Base-by-base conservation (phyloP, 23 red algal genomes). In the Gracilaria domingensis region DNA sequence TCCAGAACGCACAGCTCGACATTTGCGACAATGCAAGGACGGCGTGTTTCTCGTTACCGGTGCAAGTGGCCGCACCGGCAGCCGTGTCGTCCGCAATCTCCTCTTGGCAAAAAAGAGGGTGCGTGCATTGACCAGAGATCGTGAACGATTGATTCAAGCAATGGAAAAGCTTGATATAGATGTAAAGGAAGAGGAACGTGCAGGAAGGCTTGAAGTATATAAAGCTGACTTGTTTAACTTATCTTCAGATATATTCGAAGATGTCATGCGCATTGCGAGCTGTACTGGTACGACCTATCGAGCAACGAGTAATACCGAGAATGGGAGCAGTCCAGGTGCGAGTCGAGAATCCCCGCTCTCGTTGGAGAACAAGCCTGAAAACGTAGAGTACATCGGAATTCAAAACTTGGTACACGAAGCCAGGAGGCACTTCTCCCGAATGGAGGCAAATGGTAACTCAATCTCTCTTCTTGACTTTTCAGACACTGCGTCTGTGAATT, bases 381-480 rank as follows among this genome's bases (percentile, higher is more conserved):
- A 95, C 32, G 97, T 99, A 14, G 97, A 99, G 65, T 96, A 88
- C 69, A 60, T 84, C 34, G 97, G 97, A 23, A 81, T 99, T 25
- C 75, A 66, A 4, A 26, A 88, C 40, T 42, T 80, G 82, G 49
- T 75, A 14, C 73, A 73, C 16, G 38, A 66, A 23, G n/a, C 36
- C 51, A 51, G 50, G 20, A 55, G 66, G 23, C 36, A 29, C 16
- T 33, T 94, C 23, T 81, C 34, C 24, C 59, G 84, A 17, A 56
- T 36, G 35, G 21, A 37, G 9, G 72, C 38, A 30, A 23, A 42
- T 5, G 45, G 49, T 47, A 37, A 32, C 21, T 33, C 89, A 20
- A 37, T 62, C 33, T 8, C 92, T 17, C 16, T 96, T 12, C 38
- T 77, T 7, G 78, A 53, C n/a, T 87, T 93, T 79, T 58, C 62